These are phyloP conservation scores for Melanopsichium pennsylvanicum DNA, from an alignment of 1,284 basidiomycete genomes.

Conservation along the genomic window DNA sequence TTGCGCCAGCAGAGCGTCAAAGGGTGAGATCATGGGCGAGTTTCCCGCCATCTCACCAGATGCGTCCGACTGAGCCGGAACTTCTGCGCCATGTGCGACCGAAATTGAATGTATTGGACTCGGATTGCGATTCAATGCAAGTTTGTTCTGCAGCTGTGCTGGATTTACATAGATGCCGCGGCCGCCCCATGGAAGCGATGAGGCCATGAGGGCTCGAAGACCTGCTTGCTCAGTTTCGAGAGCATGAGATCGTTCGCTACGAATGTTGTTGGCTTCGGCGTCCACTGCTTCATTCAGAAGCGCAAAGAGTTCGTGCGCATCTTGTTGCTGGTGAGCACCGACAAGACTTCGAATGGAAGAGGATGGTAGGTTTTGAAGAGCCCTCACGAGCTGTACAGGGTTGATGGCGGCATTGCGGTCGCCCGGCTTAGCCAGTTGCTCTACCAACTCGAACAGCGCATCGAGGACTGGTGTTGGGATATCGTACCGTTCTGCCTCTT, in stretches of 20 bases:
- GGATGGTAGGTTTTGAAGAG: constrained; percentile 45
- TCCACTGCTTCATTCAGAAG: constrained; percentile 59
- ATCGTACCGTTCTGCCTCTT: constrained; percentile 54
- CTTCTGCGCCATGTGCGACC: not conserved
- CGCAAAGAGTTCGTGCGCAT: constrained; percentile 63
- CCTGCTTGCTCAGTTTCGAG: constrained; percentile 34
- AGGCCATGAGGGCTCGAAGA: constrained; percentile 43
- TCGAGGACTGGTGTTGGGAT: constrained; percentile 61
- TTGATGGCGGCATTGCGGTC: constrained; percentile 52
- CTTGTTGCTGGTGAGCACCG: constrained; percentile 63
- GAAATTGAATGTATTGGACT: constrained; percentile 2
- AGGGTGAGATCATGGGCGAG: constrained; percentile 35
- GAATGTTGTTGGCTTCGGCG: constrained; percentile 47
- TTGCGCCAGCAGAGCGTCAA: constrained; percentile 50
- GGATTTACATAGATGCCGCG: constrained; percentile 34
- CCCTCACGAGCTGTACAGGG: constrained; percentile 45
- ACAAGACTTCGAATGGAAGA: constrained; percentile 55
- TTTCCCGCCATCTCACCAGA: not conserved
- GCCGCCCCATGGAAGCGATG: constrained; percentile 38
- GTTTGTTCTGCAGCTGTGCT: constrained; percentile 7
- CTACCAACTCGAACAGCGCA: constrained; percentile 52
- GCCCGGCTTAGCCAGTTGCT: constrained; percentile 30
- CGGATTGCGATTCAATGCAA: not conserved
- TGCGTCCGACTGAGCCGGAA: not conserved
- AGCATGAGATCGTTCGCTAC: constrained; percentile 12